phyloP scores from a whole-genome alignment of 768 basidiomycete genomes.

The Trametes villosa region DNA sequence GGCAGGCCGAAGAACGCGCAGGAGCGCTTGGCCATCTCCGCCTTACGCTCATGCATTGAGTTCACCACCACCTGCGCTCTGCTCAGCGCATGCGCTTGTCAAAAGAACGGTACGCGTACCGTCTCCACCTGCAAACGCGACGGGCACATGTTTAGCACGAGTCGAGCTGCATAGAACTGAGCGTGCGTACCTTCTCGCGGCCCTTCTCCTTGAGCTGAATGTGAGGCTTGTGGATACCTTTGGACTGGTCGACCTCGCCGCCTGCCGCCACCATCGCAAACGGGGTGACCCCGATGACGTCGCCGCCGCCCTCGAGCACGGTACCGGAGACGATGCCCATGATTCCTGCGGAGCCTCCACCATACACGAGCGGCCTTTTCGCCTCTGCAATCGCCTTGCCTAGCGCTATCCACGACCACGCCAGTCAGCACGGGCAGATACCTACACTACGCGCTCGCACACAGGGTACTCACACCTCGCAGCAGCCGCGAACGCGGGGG shows the following conservation, averaged over 20 bases:
- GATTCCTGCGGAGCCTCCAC: slow-evolving; percentile 80
- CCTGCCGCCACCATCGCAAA: slow-evolving; percentile 71
- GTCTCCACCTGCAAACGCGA: neutral
- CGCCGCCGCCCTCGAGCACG: slow-evolving; percentile 66
- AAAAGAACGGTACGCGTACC: slow-evolving; percentile 13
- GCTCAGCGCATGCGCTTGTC: neutral
- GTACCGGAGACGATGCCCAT: slow-evolving; percentile 84
- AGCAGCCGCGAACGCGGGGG: slow-evolving; percentile 63
- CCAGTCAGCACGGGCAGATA: neutral
- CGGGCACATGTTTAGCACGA: neutral
- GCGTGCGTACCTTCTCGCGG: slow-evolving; percentile 40
- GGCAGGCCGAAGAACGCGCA: slow-evolving; percentile 88
- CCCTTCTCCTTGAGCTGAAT: slow-evolving; percentile 36
- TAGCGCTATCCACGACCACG: slow-evolving; percentile 52
- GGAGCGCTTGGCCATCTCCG: slow-evolving; percentile 84
- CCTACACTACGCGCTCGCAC: slow-evolving; percentile 18
- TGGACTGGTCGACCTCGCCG: slow-evolving; percentile 60
- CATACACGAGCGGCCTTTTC: slow-evolving; percentile 77
- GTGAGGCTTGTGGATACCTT: slow-evolving; percentile 24
- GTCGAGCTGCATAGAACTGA: neutral
- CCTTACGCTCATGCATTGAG: slow-evolving; percentile 89
- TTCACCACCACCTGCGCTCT: slow-evolving; percentile 62
- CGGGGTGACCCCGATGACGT: slow-evolving; percentile 79
- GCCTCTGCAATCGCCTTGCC: slow-evolving; percentile 70
- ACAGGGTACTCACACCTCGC: slow-evolving; percentile 78